Base-by-base conservation (phyloP, 2,329 filamentous ascomycete genomes). In the Clarireedia homoeocarpa region DNA sequence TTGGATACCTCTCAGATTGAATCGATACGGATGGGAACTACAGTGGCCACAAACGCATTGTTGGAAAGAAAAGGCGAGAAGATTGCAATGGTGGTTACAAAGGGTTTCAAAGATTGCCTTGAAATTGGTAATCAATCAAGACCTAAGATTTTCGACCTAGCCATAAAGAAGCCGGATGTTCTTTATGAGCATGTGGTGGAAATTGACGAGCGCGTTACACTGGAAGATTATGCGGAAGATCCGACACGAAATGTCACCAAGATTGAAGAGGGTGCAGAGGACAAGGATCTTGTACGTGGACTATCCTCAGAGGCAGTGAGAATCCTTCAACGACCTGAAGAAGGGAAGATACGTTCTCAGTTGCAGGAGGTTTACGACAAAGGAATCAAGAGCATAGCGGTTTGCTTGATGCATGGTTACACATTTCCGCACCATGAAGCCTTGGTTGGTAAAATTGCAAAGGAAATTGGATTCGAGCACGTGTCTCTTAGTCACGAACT, bases 11-110 rank as follows among this genome's bases (percentile, higher is more conserved):
- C 84, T 17, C 74, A 84, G 66, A 95, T 96, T 64, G 89, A 94
- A 64, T 91, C 88, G 55, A 96, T 96, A 69, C 86, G 91, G 48
- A 96, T 96, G 91, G 91, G 91, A 46, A 96, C 91, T 1, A 96
- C 91, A 0, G 91, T 96, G 12, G 91, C 91, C 9, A 96, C 91
- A 0, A 96, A 96, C 70, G 91, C 91, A 0, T 73, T 96, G 55
- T 77, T 96, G 2, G 91, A 96, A 71, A 78, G 91, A 57, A 96
- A 96, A 71, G 91, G 91, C 48, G 91, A 95, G 73, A 84, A 83
- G 63, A 92, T 94, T 67, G 91, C 89, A 14, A 80, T 96, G 71
- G 83, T 96, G 1, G 89, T 95, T 10, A 96, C 89, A 1, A 85
- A 84, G 62, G 91, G 91, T 0, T 96, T 96, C 76, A 85, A 83